Conservation (phyloP, 2,329 filamentous ascomycete genomes). For the Metarhizium album region DNA sequence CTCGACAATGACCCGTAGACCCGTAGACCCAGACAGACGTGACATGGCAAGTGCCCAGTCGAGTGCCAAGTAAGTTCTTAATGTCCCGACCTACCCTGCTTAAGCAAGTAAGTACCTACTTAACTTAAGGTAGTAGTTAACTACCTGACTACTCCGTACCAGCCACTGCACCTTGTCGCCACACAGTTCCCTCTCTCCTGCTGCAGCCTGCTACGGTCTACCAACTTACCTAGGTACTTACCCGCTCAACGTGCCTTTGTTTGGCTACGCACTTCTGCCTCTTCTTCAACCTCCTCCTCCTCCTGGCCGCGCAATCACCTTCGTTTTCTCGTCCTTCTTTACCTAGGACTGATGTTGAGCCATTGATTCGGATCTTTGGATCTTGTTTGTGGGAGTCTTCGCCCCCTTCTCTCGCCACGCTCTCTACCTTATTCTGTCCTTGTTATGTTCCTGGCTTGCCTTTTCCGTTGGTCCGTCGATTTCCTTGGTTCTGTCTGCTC, state of each 20-base stretch:
- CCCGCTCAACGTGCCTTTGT: too few relatives aligned
- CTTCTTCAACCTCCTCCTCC: conserved; percentile 4
- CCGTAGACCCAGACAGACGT: too few relatives aligned
- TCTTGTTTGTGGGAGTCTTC: not conserved
- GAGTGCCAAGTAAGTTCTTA: too few relatives aligned
- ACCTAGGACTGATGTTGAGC: not conserved
- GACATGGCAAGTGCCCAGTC: too few relatives aligned
- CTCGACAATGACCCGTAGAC: too few relatives aligned
- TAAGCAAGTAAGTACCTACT: too few relatives aligned
- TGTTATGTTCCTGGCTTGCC: conserved; percentile 1
- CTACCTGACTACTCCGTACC: too few relatives aligned
- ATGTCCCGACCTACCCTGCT: too few relatives aligned
- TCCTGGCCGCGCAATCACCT: not conserved
- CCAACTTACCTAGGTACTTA: too few relatives aligned
- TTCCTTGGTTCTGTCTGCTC: not conserved
- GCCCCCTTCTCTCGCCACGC: not conserved
- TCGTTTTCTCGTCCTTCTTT: not conserved
- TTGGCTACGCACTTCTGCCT: not conserved
- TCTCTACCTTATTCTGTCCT: conserved; percentile 4
- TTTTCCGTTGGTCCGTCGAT: not conserved
- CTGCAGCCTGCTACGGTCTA: too few relatives aligned
- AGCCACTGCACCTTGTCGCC: not conserved
- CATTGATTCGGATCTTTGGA: not conserved
- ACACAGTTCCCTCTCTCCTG: too few relatives aligned
- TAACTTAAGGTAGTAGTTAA: too few relatives aligned